A percentile compares a stretch with the other conserved stretches of the same genome.
Conservation (phyloP, 1,139 yeast species). For the Kodamaea alishanica region DNA sequence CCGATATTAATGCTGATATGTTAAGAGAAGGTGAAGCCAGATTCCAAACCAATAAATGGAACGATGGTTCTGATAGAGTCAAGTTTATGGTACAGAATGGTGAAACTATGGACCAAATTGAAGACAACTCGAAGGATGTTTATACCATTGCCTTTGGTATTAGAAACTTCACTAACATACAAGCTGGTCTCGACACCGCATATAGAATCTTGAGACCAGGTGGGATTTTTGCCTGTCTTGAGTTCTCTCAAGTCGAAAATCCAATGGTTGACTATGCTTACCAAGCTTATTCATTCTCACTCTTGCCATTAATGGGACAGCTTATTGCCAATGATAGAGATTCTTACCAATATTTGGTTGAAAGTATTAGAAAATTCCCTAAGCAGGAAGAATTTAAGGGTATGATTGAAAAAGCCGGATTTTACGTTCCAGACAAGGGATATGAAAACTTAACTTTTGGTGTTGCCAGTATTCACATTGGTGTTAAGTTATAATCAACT, state of each 20-base stretch:
- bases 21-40: slow-evolving; percentile 85
- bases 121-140: slow-evolving; percentile 85
- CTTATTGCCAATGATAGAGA: slow-evolving; percentile 92
- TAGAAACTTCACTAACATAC: slow-evolving; percentile 91
- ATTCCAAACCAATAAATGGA: slow-evolving; percentile 50
- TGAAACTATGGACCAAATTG: slow-evolving; percentile 78
- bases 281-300: slow-evolving; percentile 83
- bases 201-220: slow-evolving; percentile 97
- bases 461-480: slow-evolving; percentile 93
- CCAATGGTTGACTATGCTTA: slow-evolving; percentile 70
- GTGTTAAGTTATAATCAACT: slow-evolving; percentile 61
- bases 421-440: slow-evolving; percentile 79
- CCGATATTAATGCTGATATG: slow-evolving; percentile 96
- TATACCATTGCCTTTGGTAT: slow-evolving; percentile 97
- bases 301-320: slow-evolving; percentile 93
- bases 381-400: slow-evolving; percentile 83
- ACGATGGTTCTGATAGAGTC: slow-evolving; percentile 59
- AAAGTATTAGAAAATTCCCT: slow-evolving; percentile 89
- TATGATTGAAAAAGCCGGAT: slow-evolving; percentile 95
- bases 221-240: slow-evolving; percentile 95
- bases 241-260: slow-evolving; percentile 88
- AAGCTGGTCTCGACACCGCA: slow-evolving; percentile 89
- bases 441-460: slow-evolving; percentile 96
- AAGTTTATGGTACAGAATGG: slow-evolving; percentile 88
- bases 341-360: slow-evolving; percentile 92